Percentiles rank a stretch among this genome's conserved stretches.
Conservation (phyloP, 139 green algal genomes). For the Chlamydomonas eustigma region DNA sequence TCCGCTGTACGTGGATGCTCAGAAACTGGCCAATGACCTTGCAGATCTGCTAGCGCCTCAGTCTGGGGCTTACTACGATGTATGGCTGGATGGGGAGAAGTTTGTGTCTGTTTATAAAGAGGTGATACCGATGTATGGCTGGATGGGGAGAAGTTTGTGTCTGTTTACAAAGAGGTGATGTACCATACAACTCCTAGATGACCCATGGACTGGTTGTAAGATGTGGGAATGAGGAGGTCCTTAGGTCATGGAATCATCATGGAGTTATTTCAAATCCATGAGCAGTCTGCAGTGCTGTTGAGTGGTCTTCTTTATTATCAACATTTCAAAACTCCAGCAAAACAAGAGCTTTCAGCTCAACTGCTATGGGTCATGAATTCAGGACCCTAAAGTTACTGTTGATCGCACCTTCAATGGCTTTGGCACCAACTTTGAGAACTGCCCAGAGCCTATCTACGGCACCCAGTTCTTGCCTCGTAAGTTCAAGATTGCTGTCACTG, state of each 20-base stretch:
- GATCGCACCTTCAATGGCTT: conserved; percentile 82
- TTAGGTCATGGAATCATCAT: too few species aligned
- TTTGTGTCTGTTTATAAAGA: conserved; percentile 86
- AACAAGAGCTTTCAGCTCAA: conserved; percentile 24
- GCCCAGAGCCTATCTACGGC: conserved; percentile 96
- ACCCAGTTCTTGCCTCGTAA: conserved; percentile 94
- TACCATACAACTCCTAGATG: too few species aligned
- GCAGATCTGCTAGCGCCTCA: conserved; percentile 81
- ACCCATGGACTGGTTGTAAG: too few species aligned
- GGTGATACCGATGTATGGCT: conserved; percentile 30
- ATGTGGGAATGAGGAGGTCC: too few species aligned
- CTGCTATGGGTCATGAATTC: too few species aligned
- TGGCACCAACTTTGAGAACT: conserved; percentile 95
- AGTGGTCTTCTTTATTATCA: too few species aligned
- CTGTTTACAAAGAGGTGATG: too few species aligned
- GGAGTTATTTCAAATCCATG: too few species aligned
- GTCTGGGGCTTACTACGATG: conserved; percentile 97
- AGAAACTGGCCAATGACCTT: conserved; percentile 77
- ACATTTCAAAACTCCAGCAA: not conserved
- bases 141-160: not conserved
- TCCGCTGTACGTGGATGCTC: conserved; percentile 83
- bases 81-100: conserved; percentile 99
- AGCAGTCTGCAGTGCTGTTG: too few species aligned
- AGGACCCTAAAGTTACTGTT: conserved; percentile 80
- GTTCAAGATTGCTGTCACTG: conserved; percentile 95